A percentile compares a stretch with the other conserved stretches of the same genome.
Evolutionary conservation across 116 monocot genomes (phyloP).

Genomic region (Papilionanthe hybrid): DNA sequence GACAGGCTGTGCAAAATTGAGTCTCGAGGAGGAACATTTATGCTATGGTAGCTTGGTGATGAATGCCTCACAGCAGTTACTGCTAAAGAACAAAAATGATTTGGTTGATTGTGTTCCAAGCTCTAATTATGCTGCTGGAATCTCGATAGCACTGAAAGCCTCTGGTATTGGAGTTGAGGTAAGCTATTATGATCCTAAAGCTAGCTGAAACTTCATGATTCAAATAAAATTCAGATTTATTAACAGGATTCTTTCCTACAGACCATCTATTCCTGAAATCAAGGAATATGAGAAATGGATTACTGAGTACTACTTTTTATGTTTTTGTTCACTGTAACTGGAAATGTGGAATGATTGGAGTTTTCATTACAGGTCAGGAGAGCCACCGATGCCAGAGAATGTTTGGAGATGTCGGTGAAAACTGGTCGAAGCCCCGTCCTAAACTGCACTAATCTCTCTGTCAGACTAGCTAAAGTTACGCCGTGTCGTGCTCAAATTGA

Average conservation of each 20-base stretch:
- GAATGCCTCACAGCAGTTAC: slow-evolving; percentile 17
- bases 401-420: slow-evolving; percentile 28
- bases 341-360: background rate
- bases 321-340: background rate
- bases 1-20: background rate
- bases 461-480: slow-evolving; percentile 36
- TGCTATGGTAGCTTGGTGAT: slow-evolving; percentile 32
- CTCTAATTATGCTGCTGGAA: slow-evolving; percentile 21
- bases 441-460: slow-evolving; percentile 32
- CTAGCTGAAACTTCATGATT: no score
- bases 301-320: background rate
- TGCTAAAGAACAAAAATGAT: slow-evolving; percentile 11
- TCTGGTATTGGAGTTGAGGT: slow-evolving; percentile 37
- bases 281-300: no score
- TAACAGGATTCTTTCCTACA: background rate
- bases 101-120: background rate
- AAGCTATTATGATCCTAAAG: slow-evolving; percentile 3
- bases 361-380: slow-evolving; percentile 22
- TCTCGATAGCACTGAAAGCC: slow-evolving; percentile 40
- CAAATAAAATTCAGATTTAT: background rate
- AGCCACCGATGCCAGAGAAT: slow-evolving; percentile 26
- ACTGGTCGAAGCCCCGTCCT: slow-evolving; percentile 28
- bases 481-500: slow-evolving; percentile 52
- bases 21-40: slow-evolving; percentile 20
- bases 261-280: no score